phyloP scores from a whole-genome alignment of 2,329 filamentous ascomycete genomes.

The Epichloe hybrida region DNA sequence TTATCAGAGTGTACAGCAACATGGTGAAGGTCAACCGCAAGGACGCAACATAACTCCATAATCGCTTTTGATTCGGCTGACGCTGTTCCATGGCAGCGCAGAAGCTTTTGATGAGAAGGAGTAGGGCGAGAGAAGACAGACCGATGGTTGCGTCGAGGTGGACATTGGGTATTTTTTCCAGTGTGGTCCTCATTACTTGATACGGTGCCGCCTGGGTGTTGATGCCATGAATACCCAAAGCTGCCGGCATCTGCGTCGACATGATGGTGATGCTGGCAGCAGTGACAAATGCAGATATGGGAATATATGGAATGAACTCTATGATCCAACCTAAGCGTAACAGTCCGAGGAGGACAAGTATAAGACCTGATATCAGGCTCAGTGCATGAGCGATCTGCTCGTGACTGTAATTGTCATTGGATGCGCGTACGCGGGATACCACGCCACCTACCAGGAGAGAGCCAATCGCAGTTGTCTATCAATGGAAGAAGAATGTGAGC shows the following conservation, averaged over 20 bases:
- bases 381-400: constrained; percentile 30
- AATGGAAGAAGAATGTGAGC: not conserved
- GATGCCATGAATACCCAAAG: constrained; percentile 29
- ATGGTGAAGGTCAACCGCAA: constrained; percentile 64
- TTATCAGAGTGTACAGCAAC: constrained; percentile 61
- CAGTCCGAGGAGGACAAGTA: constrained; percentile 32
- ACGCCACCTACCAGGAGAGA: constrained; percentile 37
- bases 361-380: constrained; percentile 29
- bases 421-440: constrained; percentile 23
- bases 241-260: constrained; percentile 30
- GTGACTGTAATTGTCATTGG: constrained; percentile 21
- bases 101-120: constrained; percentile 49
- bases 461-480: constrained; percentile 41
- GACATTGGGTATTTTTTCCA: constrained; percentile 26
- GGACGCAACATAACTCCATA: constrained; percentile 63
- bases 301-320: constrained; percentile 36
- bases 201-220: constrained; percentile 33
- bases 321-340: constrained; percentile 35
- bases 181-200: constrained; percentile 29
- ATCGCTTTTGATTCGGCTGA: constrained; percentile 45
- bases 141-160: constrained; percentile 60
- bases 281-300: constrained; percentile 38
- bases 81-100: constrained; percentile 48
- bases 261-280: constrained; percentile 37
- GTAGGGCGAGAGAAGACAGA: constrained; percentile 48